Percentiles rank a stretch among this genome's conserved stretches.
Conservation (phyloP, 805 yeast genomes). For the Phaffomyces thermotolerans region DNA sequence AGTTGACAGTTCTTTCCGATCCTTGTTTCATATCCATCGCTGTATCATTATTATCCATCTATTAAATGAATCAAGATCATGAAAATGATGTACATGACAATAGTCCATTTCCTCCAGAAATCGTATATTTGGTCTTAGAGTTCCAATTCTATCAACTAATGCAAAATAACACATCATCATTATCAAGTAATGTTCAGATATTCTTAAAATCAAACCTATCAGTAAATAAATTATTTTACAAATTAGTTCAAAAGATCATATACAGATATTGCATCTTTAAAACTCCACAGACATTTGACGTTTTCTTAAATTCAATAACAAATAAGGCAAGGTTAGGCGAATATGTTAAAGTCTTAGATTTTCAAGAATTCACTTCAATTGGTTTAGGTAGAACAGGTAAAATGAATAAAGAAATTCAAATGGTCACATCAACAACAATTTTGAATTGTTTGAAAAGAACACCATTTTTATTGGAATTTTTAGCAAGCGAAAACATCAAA, state of each 20-base stretch:
- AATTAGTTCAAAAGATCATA: slow-evolving; percentile 47
- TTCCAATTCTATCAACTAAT: slow-evolving; percentile 44
- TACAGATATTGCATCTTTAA: slow-evolving; percentile 68
- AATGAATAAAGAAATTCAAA: slow-evolving; percentile 87
- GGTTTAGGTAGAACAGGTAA: slow-evolving; percentile 85
- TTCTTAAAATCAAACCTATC: slow-evolving; percentile 47
- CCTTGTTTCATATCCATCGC: no score
- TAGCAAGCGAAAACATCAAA: slow-evolving; percentile 81
- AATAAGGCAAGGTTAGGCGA: slow-evolving; percentile 43
- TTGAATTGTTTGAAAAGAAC: slow-evolving; percentile 52
- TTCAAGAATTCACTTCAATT: slow-evolving; percentile 80
- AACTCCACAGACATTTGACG: slow-evolving; percentile 73
- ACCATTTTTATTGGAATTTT: slow-evolving; percentile 67
- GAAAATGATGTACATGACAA: not conserved
- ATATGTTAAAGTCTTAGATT: slow-evolving; percentile 71
- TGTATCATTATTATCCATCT: not conserved
- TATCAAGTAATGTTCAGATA: slow-evolving; percentile 42
- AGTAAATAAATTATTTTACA: slow-evolving; percentile 52
- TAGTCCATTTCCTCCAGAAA: slow-evolving; percentile 44
- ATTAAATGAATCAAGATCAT: not conserved
- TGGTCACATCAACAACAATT: slow-evolving; percentile 75
- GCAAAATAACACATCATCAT: slow-evolving; percentile 43
- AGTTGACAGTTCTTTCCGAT: no score
- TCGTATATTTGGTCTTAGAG: slow-evolving; percentile 46
- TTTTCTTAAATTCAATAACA: slow-evolving; percentile 50